Evolutionary conservation across 495 filamentous ascomycete species (phyloP), one percentile per base, ranked within the genome.

Genomic region (Penicillium diatomitis): DNA sequence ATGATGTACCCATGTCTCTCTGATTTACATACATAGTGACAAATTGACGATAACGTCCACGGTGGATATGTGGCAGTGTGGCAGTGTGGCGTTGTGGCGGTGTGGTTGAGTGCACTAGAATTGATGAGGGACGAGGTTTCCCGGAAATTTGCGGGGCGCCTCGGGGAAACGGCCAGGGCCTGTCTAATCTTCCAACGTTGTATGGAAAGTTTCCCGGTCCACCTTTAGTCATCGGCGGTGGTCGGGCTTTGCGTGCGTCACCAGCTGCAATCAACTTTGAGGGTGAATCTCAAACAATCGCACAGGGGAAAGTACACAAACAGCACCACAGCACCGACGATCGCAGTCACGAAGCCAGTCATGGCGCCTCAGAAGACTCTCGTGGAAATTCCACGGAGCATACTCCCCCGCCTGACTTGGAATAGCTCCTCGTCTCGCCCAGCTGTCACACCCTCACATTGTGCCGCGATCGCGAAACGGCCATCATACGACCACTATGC

Each of bases 381-480:
- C 49, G 58, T 56, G 11, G 66, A 71, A 52, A 61, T 72, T 40
- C 66, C 67, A 35, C 64, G 66, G 38, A 68, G 52, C 39, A 57
- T 72, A n/a, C 62, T 73, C 36, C 69, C 71, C 43, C 71, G 69
- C 38, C 54, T 71, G 47, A 69, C 67, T 10, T 72, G 71, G 71
- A 72, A 70, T 53, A 64, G 67, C 33, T 59, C 67, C 34, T 67
- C 66, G 12, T 57, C 68, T n/a, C 64, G 69, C 3, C 61, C 65
- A 29, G 55, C 62, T 11, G 43, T 69, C 50, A 55, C 61, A 36
- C 52, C 64, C 40, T 55, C 63, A 20, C 62, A 64, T 50, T 54
- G 54, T 49, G 51, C 53, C 39, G 57, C 62, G n/a, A 48, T 68
- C 31, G 54, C 64, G 41, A 56, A 53, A 39, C 54, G 50, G 20